These are phyloP conservation scores for Pholiota microspora DNA, from an alignment of 768 basidiomycete genomes.

Conservation along the genomic window DNA sequence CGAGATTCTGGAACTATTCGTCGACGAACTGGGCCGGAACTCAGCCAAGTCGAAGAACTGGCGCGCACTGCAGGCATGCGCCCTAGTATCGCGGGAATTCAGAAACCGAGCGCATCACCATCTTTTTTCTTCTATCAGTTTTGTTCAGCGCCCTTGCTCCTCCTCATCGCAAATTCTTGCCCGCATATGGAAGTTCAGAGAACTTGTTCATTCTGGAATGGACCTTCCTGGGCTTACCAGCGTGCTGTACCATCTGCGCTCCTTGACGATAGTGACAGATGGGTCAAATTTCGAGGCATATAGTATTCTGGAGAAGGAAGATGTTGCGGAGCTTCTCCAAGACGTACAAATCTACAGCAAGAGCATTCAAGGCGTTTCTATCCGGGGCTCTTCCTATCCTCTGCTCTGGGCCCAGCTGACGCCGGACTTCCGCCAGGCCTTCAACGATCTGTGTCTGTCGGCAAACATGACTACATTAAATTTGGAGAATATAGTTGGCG, in stretches of 20 bases:
- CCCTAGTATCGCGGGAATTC: conserved; percentile 13
- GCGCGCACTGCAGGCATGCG: conserved; percentile 9
- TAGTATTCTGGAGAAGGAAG: conserved; percentile 13
- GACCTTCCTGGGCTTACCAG: conserved; percentile 8
- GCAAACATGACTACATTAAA: conserved; percentile 9
- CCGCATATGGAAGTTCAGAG: conserved; percentile 6
- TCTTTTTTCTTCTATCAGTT: conserved; percentile 13
- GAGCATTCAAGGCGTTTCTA: conserved; percentile 1
- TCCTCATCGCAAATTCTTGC: conserved; percentile 6
- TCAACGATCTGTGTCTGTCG: conserved; percentile 8
- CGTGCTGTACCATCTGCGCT: conserved; percentile 10
- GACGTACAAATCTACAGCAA: conserved; percentile 2
- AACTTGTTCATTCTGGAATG: conserved; percentile 7
- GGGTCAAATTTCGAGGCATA: conserved; percentile 18
- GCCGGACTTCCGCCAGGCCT: conserved; percentile 10
- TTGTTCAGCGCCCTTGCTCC: conserved; percentile 10
- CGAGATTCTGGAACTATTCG: conserved; percentile 11
- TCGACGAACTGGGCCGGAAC: conserved; percentile 10
- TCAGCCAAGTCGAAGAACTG: background rate
- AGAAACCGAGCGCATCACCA: conserved; percentile 13
- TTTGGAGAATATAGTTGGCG: conserved; percentile 15
- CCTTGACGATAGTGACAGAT: conserved; percentile 14
- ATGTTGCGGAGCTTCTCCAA: conserved; percentile 8
- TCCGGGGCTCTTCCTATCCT: conserved; percentile 14
- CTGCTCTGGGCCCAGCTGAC: conserved; percentile 14